Conservation (phyloP, 371 early-diverging fungal genomes). For the Capillidium heterosporum region DNA sequence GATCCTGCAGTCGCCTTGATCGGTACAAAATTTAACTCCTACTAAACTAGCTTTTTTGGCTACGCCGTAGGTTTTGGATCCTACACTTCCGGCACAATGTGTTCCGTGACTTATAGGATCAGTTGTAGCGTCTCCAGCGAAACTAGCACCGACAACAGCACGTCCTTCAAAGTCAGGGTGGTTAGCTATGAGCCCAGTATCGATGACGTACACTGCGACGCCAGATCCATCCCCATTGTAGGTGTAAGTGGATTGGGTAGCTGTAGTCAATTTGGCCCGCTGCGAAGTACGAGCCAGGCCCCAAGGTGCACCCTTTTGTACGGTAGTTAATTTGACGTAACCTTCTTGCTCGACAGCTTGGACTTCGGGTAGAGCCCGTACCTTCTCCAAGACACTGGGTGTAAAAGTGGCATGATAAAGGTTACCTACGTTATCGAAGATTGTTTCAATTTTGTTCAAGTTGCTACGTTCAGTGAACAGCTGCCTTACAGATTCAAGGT, state of each 20-base stretch:
- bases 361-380: not conserved
- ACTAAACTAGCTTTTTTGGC: conserved; percentile 70
- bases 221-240: conserved; percentile 26
- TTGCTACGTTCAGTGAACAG: not conserved
- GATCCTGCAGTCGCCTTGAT: conserved; percentile 42
- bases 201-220: conserved; percentile 47
- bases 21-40: conserved; percentile 65
- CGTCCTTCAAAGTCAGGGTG: conserved; percentile 73
- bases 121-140: conserved; percentile 38
- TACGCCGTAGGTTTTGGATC: conserved; percentile 56
- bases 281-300: conserved; percentile 33
- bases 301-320: conserved; percentile 14
- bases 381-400: not conserved
- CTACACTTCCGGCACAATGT: conserved; percentile 67
- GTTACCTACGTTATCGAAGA: not conserved
- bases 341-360: not conserved
- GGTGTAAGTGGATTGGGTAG: conserved; percentile 19
- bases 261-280: conserved; percentile 6
- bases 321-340: not conserved
- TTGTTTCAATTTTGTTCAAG: not conserved
- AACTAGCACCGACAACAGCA: conserved; percentile 55
- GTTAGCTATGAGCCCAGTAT: conserved; percentile 45
- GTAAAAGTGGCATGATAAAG: not conserved
- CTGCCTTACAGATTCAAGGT: not conserved
- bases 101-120: conserved; percentile 33